Conservation (phyloP, 768 basidiomycete species). For the Suillus bovinus region DNA sequence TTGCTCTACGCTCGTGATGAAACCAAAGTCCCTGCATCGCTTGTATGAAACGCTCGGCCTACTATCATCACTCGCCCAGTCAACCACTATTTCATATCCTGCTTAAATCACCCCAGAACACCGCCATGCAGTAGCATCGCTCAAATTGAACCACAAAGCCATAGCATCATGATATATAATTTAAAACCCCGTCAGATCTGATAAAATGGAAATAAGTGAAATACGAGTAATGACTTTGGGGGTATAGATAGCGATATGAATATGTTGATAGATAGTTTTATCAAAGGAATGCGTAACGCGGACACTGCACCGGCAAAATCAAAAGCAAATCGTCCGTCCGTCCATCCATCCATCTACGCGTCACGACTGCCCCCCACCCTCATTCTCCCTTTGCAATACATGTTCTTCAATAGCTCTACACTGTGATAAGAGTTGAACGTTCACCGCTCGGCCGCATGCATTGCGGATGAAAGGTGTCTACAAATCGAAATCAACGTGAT, state of each 20-base stretch:
- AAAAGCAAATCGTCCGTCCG: not conserved
- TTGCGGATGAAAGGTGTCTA: constrained; percentile 68
- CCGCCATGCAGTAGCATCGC: not conserved
- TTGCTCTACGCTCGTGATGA: too few relatives aligned
- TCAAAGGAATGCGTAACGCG: not conserved
- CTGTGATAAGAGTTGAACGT: constrained; percentile 63
- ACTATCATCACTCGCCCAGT: not conserved
- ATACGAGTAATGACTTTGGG: not conserved
- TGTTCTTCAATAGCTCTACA: constrained; percentile 66
- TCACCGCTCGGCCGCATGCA: constrained; percentile 67
- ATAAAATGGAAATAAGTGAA: not conserved
- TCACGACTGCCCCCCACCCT: not conserved
- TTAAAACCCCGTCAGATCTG: not conserved
- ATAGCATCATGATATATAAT: not conserved
- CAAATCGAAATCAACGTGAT: not conserved
- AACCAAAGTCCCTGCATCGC: too few relatives aligned
- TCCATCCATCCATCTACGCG: not conserved
- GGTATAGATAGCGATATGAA: constrained; percentile 6
- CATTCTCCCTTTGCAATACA: constrained; percentile 20
- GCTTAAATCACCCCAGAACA: not conserved
- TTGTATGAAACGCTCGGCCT: too few relatives aligned
- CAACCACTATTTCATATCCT: too few relatives aligned
- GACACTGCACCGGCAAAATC: not conserved
- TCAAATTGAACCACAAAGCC: not conserved
- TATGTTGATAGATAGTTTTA: constrained; percentile 3